These are phyloP conservation scores for Neurospora hispaniola DNA, from an alignment of 495 filamentous ascomycete genomes.

Conservation along the genomic window DNA sequence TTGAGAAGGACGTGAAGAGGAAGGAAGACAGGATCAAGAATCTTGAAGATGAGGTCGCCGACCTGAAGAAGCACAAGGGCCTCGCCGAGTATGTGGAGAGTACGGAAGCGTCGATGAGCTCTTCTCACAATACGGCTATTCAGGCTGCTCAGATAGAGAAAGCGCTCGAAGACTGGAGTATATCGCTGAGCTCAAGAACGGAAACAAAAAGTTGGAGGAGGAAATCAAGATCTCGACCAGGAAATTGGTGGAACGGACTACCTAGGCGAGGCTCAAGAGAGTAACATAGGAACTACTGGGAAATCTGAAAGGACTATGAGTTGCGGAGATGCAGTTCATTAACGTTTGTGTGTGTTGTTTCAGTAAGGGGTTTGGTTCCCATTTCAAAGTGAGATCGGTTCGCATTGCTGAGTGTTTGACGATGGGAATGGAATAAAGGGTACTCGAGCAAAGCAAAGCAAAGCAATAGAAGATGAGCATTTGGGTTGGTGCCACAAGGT, in stretches of 20 bases:
- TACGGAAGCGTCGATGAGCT: background rate
- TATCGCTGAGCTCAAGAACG: background rate
- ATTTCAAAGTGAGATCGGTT: background rate
- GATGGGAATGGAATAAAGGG: background rate
- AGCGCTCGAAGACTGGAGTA: background rate
- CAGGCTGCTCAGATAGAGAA: background rate
- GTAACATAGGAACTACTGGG: background rate
- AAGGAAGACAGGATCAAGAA: background rate
- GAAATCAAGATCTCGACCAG: rapidly evolving
- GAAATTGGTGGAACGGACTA: background rate
- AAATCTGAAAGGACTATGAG: background rate
- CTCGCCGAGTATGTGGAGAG: background rate
- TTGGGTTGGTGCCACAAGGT: no score
- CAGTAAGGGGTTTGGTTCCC: no score
- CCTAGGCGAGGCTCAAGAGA: no score
- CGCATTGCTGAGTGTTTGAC: background rate
- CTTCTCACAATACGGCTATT: background rate
- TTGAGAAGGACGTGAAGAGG: background rate
- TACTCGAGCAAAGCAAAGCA: background rate
- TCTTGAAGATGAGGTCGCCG: background rate
- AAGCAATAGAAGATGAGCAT: no score
- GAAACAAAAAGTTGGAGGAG: background rate
- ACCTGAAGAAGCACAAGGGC: background rate
- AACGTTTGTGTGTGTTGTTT: background rate
- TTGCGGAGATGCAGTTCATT: background rate